Evolutionary conservation across 306 rosid species (phyloP).

Genomic region (Oemleria cerasiformis): DNA sequence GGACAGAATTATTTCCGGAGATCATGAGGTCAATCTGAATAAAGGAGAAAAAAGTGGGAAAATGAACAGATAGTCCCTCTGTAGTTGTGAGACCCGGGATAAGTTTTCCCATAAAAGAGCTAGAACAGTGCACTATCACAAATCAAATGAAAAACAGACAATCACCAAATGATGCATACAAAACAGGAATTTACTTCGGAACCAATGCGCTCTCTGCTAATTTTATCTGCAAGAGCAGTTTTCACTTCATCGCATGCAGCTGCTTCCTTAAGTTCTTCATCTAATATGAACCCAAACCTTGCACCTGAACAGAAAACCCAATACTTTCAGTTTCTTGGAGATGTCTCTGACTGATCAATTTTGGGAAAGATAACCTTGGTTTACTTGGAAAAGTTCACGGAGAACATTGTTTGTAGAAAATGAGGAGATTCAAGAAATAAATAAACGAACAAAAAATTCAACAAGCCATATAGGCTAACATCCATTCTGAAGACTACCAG

Average conservation of each 20-base stretch:
- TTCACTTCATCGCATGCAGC: constrained; percentile 82
- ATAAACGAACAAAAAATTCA: neutral
- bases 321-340: neutral
- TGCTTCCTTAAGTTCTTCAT: constrained; percentile 79
- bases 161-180: constrained; percentile 18
- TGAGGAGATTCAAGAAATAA: neutral
- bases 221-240: constrained; percentile 76
- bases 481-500: neutral
- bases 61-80: constrained; percentile 2
- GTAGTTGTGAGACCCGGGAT: constrained; percentile 4
- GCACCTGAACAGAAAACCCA: constrained; percentile 50
- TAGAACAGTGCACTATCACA: constrained; percentile 7
- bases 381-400: neutral
- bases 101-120: constrained; percentile 10
- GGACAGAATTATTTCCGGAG: constrained; percentile 77
- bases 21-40: constrained; percentile 81
- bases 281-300: constrained; percentile 69
- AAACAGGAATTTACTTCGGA: constrained; percentile 52
- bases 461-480: neutral
- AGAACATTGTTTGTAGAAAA: neutral
- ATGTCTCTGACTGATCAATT: neutral
- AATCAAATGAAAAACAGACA: constrained; percentile 10
- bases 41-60: neutral
- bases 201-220: constrained; percentile 92
- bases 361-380: neutral